Base-by-base conservation (phyloP, 1,139 yeast species). In the Sugiyamaella neomexicana region DNA sequence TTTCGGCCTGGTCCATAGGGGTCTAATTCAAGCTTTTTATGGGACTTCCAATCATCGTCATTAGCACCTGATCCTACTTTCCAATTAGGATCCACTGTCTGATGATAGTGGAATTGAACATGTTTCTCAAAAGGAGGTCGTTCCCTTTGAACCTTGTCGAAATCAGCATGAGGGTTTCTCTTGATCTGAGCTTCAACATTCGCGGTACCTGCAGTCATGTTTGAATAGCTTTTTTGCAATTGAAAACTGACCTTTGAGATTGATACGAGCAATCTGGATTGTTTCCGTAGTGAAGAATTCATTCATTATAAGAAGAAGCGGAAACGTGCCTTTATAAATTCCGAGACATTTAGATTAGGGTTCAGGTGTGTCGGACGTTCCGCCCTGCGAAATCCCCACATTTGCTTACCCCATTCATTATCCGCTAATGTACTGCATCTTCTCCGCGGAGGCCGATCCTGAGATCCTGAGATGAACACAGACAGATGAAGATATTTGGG, bases 51-150 rank as follows among this genome's bases (percentile, higher is more conserved):
- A 34, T 68, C 67, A 31, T 58, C 60, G 37, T 60, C 61, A 50
- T 60, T 73, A 13, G 85, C 81, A 2, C 85, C 85, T 5, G 72
- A 63, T 1, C 84, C 84, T 2, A 73, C 71, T 49, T 60, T 68
- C 85, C 85, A 81, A 25, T 70, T 63, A 3, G 52, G 40, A 17
- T 46, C 53, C 13, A 47, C 54, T 7, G 62, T 43, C 20, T 59
- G 62, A 25, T 63, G 61, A 27, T 50, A 53, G 17, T 62, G 62
- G 54, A 57, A 63, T 16, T 53, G 48, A 10, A 49, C 50, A n/a
- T 58, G 56, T 17, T 58, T 48, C 37, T 69, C 68, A 54, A 68
- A 72, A 17, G 65, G 61, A 8, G 68, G 66, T 54, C 75, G 62
- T 15, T 65, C 64, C 27, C 58, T 55, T 56, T 72, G 72, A 31